Conservation (phyloP, 306 rosid species). For the Myrica gale region DNA sequence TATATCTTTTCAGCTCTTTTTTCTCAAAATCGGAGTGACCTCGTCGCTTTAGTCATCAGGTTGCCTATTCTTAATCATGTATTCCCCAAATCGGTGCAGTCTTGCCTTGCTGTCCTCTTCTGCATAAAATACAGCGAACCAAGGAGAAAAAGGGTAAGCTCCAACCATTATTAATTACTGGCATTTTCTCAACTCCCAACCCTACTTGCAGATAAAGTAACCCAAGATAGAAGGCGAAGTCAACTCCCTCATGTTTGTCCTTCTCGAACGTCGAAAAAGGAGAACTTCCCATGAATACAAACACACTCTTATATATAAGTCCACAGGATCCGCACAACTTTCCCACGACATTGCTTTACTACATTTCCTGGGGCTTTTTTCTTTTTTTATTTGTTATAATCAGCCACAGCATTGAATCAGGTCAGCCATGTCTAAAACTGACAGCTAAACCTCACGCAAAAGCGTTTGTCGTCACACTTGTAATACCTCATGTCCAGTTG, state of each 20-base stretch:
- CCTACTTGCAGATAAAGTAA: conserved; percentile 40
- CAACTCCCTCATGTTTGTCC: conserved; percentile 45
- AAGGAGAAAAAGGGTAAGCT: conserved; percentile 22
- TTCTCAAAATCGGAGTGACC: no score
- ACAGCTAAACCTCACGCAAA: conserved; percentile 51
- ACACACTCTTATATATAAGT: not conserved
- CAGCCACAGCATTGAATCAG: conserved; percentile 3
- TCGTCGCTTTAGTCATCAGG: no score
- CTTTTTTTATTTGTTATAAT: not conserved
- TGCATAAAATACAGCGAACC: not conserved
- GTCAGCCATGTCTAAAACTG: conserved; percentile 31
- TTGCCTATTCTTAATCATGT: no score
- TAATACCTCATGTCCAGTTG: conserved; percentile 11
- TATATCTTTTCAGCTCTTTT: no score
- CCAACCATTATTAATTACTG: not conserved
- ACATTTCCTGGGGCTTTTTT: not conserved
- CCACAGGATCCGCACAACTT: conserved; percentile 9
- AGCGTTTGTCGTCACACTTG: conserved; percentile 54
- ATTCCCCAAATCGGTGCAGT: not conserved
- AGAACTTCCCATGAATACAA: conserved; percentile 41
- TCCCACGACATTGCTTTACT: conserved; percentile 1
- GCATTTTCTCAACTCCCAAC: not conserved
- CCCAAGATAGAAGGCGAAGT: conserved; percentile 28
- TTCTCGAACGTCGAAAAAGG: conserved; percentile 27
- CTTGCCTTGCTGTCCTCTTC: not conserved